Percentiles rank a stretch among this genome's conserved stretches.
Conservation (phyloP, 176 grass and related monocot species). For the Guadua angustifolia region DNA sequence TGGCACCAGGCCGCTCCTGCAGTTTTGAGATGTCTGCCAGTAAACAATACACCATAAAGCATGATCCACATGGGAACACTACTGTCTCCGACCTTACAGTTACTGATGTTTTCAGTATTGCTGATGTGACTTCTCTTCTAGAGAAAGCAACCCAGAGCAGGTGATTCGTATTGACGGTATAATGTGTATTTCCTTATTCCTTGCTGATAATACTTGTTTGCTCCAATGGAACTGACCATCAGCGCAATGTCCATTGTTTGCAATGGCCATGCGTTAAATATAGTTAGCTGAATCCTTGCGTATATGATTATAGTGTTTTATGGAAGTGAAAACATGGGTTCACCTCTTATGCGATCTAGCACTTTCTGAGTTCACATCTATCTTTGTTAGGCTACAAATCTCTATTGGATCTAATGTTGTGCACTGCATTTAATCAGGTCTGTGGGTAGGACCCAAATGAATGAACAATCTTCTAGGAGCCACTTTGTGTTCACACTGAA, state of each 20-base stretch:
- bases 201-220: not conserved
- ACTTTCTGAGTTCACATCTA: not conserved
- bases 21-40: slow-evolving; percentile 42
- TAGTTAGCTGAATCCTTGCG: not conserved
- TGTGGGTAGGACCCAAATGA: slow-evolving; percentile 90
- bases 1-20: slow-evolving; percentile 49
- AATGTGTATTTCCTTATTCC: not conserved
- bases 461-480: slow-evolving; percentile 90
- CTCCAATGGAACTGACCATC: not conserved
- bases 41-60: slow-evolving; percentile 86
- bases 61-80: slow-evolving; percentile 79
- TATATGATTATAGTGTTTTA: not conserved
- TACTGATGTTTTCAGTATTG: slow-evolving; percentile 64
- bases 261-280: not conserved
- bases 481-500: slow-evolving; percentile 94
- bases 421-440: slow-evolving; percentile 55
- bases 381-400: not conserved
- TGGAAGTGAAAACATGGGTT: not conserved
- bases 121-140: slow-evolving; percentile 68
- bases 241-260: not conserved
- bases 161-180: slow-evolving; percentile 37
- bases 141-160: slow-evolving; percentile 80
- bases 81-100: slow-evolving; percentile 76
- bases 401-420: not conserved
- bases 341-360: not conserved